Evolutionary conservation across 805 yeast genomes (phyloP), one percentile per base, ranked within the genome.

Genomic region (Zygosaccharomyces gambellarensis): DNA sequence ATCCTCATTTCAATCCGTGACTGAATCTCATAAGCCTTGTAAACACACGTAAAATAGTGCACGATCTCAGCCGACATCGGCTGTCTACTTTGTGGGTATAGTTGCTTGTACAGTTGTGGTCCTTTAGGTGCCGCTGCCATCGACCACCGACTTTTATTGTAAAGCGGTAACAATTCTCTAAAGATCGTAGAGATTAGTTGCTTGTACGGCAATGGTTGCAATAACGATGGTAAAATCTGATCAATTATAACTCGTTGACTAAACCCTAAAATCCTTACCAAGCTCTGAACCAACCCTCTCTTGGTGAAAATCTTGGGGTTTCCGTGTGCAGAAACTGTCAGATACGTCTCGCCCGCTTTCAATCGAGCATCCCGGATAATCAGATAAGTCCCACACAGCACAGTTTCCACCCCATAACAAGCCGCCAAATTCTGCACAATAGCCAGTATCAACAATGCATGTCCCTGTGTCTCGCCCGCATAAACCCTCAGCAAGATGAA

Each of bases 401-500:
- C 46, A 1, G 62, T 48, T 19, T 54, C 55, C 5, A 62, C 50
- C 12, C 42, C 42, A 46, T 55, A 51, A 25, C 10, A 36, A 10
- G 52, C 36, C 2, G 61, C 49, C 17, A 62, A 21, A 3, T 53
- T 44, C 39, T 64, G 66, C 14, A 64, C 46, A 11, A 64, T 62
- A 4, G 59, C 50, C 5, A 62, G 50, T 3, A 58, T 36, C 2
- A 60, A 25, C 6, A 62, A 42, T 7, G 60, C 57, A 30, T 55
- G 54, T 2, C 68, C 66, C 19, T 42, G 51, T 3, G 52, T 43
- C 29, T 62, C 64, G 5, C 61, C 56, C 1, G 65, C 53, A 45
- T 62, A 64, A 2, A 64, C 50, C 40, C 68, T 48, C 12, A 60
- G 36, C 14, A 63, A 30, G 51, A 60, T 53, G 31, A 54, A 52